Evolutionary conservation across 2,329 filamentous ascomycete genomes (phyloP).

Genomic region (Diplocarpon mali): DNA sequence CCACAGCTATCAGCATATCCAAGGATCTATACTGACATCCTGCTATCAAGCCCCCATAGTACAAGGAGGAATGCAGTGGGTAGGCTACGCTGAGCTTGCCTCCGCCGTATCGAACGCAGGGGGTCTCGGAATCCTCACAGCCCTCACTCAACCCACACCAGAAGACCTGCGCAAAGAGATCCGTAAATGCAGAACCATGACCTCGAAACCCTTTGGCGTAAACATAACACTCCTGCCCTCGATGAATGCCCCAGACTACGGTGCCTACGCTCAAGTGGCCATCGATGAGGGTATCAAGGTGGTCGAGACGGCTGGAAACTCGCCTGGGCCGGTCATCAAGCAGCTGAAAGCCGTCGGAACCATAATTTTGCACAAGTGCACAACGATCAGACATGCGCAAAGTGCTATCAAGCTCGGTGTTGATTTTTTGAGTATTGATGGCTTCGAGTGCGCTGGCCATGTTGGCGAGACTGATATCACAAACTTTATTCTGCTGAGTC

Average conservation of each 20-base stretch:
- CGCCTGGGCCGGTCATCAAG: conserved; percentile 79
- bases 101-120: conserved; percentile 72
- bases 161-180: conserved; percentile 92
- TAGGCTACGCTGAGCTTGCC: conserved; percentile 70
- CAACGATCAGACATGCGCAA: conserved; percentile 84
- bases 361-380: conserved; percentile 93
- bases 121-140: conserved; percentile 72
- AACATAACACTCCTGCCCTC: conserved; percentile 91
- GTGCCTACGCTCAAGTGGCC: conserved; percentile 79
- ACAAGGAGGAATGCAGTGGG: conserved; percentile 81
- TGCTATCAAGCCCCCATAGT: conserved; percentile 57
- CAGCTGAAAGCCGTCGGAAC: conserved; percentile 71
- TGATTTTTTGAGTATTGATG: conserved; percentile 93
- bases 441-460: conserved; percentile 91
- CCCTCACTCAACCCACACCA: conserved; percentile 84
- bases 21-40: conserved; percentile 9
- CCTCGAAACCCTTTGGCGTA: conserved; percentile 72
- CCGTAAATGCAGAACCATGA: conserved; percentile 70
- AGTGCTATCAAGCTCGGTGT: conserved; percentile 89
- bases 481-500: conserved; percentile 78
- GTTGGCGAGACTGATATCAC: conserved; percentile 82
- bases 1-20: too few relatives aligned
- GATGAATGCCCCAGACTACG: conserved; percentile 84
- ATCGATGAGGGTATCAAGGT: conserved; percentile 88
- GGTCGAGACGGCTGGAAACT: conserved; percentile 88